These are phyloP conservation scores for Aristolochia contorta DNA, from an alignment of 164 flowering plant genomes.

Conservation along the genomic window DNA sequence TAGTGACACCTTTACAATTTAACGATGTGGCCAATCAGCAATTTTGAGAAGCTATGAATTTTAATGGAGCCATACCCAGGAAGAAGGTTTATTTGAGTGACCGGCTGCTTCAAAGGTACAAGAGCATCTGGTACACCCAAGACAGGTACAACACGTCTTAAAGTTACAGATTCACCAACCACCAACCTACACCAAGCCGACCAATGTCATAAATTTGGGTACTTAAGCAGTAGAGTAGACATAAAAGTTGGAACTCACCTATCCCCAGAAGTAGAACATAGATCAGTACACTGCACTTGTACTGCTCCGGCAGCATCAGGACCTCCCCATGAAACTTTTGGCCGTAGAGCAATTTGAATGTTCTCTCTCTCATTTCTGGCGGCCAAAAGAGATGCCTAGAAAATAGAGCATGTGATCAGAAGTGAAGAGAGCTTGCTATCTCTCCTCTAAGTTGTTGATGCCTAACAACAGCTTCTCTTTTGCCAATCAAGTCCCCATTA, in stretches of 20 bases:
- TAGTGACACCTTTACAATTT: background rate
- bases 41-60: background rate
- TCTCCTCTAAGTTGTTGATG: too few species aligned
- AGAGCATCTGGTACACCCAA: slow-evolving; percentile 99
- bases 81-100: slow-evolving; percentile 46
- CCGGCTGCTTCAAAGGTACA: slow-evolving; percentile 81
- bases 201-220: background rate
- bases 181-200: slow-evolving; percentile 44
- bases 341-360: slow-evolving; percentile 81
- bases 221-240: background rate
- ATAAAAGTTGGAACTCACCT: slow-evolving; percentile 37
- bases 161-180: slow-evolving; percentile 54
- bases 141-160: slow-evolving; percentile 77
- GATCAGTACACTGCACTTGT: slow-evolving; percentile 73
- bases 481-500: too few species aligned
- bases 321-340: slow-evolving; percentile 80
- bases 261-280: slow-evolving; percentile 78
- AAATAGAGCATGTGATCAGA: slow-evolving; percentile 17
- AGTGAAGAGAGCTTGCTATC: background rate
- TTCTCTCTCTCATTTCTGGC: slow-evolving; percentile 96
- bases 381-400: slow-evolving; percentile 71
- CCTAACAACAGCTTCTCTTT: too few species aligned
- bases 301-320: slow-evolving; percentile 63
- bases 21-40: background rate
- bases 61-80: slow-evolving; percentile 56